A percentile compares a stretch with the other conserved stretches of the same genome.
These are phyloP conservation scores for Sporobolomyces phaffii DNA, from an alignment of 768 basidiomycete genomes.

Conservation along the genomic window DNA sequence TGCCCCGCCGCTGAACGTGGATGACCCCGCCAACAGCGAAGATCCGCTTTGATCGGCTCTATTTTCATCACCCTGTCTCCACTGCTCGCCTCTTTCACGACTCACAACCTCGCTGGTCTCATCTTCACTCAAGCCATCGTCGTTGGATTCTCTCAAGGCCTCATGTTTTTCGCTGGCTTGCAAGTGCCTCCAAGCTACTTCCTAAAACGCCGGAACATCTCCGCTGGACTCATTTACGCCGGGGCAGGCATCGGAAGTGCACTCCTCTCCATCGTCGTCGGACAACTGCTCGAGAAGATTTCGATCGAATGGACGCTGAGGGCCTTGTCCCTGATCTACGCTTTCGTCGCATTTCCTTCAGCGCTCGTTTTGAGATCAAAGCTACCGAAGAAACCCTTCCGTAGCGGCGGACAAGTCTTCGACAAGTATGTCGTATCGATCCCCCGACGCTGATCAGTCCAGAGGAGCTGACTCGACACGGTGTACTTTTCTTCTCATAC, in stretches of 20 bases:
- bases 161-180: conserved; percentile 33
- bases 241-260: conserved; percentile 42
- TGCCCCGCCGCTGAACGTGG: no score
- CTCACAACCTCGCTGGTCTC: conserved; percentile 1
- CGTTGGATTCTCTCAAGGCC: conserved; percentile 10
- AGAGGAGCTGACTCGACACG: no score
- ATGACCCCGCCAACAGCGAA: conserved; percentile 1
- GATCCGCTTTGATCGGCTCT: conserved; percentile 22
- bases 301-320: conserved; percentile 42
- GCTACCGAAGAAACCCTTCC: conserved; percentile 9
- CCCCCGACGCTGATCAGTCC: background rate
- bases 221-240: conserved; percentile 40
- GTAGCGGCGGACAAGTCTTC: conserved; percentile 10
- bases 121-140: conserved; percentile 20
- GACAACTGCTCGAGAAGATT: conserved; percentile 27
- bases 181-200: conserved; percentile 22
- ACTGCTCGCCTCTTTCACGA: conserved; percentile 10
- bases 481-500: background rate
- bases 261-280: conserved; percentile 26
- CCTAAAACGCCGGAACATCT: conserved; percentile 7
- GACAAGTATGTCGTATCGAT: conserved; percentile 38
- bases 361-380: background rate
- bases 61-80: background rate
- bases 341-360: conserved; percentile 14
- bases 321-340: conserved; percentile 33